Conservation (phyloP, 805 yeast genomes). For the Groenewaldozyma tartarivorans region DNA sequence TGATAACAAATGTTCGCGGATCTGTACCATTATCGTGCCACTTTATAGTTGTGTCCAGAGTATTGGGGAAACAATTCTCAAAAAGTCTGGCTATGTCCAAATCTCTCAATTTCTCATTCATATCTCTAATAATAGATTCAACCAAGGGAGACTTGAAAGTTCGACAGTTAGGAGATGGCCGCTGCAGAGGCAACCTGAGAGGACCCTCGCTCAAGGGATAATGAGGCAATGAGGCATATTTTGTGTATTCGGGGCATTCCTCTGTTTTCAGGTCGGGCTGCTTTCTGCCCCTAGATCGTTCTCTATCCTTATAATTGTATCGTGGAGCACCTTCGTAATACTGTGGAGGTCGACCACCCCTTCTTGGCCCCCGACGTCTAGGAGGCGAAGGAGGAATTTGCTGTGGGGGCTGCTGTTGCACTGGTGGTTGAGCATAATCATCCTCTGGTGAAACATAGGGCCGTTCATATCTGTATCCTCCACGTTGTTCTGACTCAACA, state of each 20-base stretch:
- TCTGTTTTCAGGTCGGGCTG: background rate
- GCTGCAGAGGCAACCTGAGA: conserved; percentile 54
- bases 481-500: background rate
- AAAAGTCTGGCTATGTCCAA: conserved; percentile 64
- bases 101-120: conserved; percentile 42
- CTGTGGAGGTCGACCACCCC: background rate
- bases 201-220: conserved; percentile 51
- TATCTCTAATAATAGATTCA: conserved; percentile 47
- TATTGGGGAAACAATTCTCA: conserved; percentile 80
- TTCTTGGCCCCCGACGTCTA: background rate
- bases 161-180: conserved; percentile 65
- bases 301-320: background rate
- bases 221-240: conserved; percentile 47
- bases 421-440: background rate
- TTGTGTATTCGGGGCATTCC: conserved; percentile 53
- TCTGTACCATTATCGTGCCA: conserved; percentile 42
- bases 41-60: conserved; percentile 76
- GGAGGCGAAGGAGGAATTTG: background rate
- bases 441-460: background rate
- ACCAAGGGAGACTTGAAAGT: conserved; percentile 58
- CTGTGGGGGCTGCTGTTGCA: background rate
- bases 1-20: conserved; percentile 68
- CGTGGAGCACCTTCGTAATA: background rate
- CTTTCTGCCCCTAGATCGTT: background rate
- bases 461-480: background rate